Conservation (phyloP, 73 alveolate species). For the Symbiodinium pilosum region DNA sequence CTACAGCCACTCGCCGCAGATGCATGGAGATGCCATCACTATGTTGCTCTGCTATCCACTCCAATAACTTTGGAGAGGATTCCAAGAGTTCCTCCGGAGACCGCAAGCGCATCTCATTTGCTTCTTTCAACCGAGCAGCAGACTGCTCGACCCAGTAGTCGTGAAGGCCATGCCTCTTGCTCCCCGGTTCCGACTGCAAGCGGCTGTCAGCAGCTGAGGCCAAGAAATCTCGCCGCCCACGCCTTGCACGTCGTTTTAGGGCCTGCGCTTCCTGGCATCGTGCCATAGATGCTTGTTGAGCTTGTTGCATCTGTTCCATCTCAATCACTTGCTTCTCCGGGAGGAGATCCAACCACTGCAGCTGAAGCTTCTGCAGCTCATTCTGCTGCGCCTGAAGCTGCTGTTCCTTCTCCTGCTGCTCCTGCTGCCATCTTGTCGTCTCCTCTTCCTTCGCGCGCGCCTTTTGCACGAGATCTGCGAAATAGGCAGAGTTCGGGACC, state of each 20-base stretch:
- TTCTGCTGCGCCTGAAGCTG: not conserved
- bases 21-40: not conserved
- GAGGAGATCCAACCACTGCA: conserved; percentile 6
- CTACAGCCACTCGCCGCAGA: not conserved
- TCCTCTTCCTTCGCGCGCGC: not conserved
- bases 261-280: not conserved
- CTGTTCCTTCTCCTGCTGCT: not conserved
- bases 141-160: conserved; percentile 32
- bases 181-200: not conserved
- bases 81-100: not conserved
- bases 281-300: not conserved
- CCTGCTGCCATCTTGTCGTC: not conserved
- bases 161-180: not conserved
- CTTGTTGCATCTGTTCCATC: not conserved
- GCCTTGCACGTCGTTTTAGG: conserved; percentile 8
- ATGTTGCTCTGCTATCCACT: not conserved
- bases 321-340: not conserved
- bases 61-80: not conserved
- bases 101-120: not conserved
- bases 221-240: not conserved
- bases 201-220: not conserved
- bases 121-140: not conserved
- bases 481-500: not conserved
- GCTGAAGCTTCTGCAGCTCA: conserved; percentile 11
- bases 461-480: not conserved